Percentiles rank a stretch among this genome's conserved stretches.
Conservation (phyloP, 345 rosid species). For the Garcia nutans region DNA sequence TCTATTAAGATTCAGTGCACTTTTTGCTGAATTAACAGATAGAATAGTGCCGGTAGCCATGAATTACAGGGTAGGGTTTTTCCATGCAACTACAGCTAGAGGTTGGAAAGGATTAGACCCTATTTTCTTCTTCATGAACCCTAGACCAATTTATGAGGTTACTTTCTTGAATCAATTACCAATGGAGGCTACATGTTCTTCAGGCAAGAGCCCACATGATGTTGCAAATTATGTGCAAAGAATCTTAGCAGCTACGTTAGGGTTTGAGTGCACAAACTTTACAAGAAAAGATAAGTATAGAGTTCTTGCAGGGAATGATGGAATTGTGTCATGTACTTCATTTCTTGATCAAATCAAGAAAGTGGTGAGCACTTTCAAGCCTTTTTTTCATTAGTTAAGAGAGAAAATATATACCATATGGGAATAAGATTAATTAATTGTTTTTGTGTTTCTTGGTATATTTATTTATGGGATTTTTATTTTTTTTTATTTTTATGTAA, state of each 20-base stretch:
- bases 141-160: slow-evolving; percentile 82
- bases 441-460: not conserved
- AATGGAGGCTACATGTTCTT: slow-evolving; percentile 74
- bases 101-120: slow-evolving; percentile 94
- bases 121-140: slow-evolving; percentile 92
- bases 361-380: slow-evolving; percentile 59
- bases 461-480: not conserved
- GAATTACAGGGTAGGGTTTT: slow-evolving; percentile 89
- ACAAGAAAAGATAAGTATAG: slow-evolving; percentile 87
- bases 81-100: slow-evolving; percentile 91
- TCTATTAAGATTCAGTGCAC: slow-evolving; percentile 73
- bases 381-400: slow-evolving; percentile 39
- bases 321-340: slow-evolving; percentile 61
- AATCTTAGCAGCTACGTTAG: slow-evolving; percentile 75
- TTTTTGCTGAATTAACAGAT: slow-evolving; percentile 83
- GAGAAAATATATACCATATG: not conserved
- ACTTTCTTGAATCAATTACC: slow-evolving; percentile 87
- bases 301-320: slow-evolving; percentile 81
- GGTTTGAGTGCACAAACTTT: slow-evolving; percentile 90
- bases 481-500: not conserved
- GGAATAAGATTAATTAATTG: not conserved
- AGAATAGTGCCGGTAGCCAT: slow-evolving; percentile 87
- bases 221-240: slow-evolving; percentile 92
- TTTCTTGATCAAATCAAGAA: slow-evolving; percentile 51
- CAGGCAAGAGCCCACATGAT: slow-evolving; percentile 88